phyloP scores from a whole-genome alignment of 2,329 filamentous ascomycete species.

The Amylocarpus encephaloides region DNA sequence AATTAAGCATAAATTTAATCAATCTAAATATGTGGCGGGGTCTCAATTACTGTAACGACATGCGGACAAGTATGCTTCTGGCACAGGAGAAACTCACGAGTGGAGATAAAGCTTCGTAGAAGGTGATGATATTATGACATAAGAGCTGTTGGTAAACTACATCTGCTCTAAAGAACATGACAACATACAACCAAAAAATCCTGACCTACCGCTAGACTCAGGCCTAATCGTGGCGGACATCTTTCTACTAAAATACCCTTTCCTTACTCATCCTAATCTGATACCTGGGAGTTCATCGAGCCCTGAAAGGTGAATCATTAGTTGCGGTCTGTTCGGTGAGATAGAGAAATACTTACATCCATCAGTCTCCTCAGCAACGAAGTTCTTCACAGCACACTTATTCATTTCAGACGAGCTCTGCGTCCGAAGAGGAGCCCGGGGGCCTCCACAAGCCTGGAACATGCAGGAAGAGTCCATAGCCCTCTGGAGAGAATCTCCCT shows the following conservation, averaged over 20 bases:
- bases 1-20: no score
- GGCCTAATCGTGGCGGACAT: no score
- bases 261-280: background rate
- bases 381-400: constrained; percentile 8
- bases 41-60: no score
- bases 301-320: background rate
- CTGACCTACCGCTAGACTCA: no score
- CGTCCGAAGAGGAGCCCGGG: constrained; percentile 7
- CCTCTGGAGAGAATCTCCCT: constrained; percentile 2
- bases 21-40: no score
- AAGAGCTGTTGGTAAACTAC: no score
- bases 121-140: no score
- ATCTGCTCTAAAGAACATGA: no score
- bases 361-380: constrained; percentile 6
- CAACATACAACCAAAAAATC: no score
- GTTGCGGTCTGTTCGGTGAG: background rate
- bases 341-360: constrained; percentile 1
- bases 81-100: no score
- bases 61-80: no score
- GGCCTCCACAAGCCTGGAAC: constrained; percentile 10
- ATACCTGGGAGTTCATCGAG: background rate
- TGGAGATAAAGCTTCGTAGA: no score
- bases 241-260: background rate
- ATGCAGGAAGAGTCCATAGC: constrained; percentile 6
- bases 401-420: constrained; percentile 10